Percentiles rank a stretch among this genome's conserved stretches.
These are phyloP conservation scores for Colletotrichum noveboracense DNA, from an alignment of 2,329 filamentous ascomycete species.

Conservation along the genomic window DNA sequence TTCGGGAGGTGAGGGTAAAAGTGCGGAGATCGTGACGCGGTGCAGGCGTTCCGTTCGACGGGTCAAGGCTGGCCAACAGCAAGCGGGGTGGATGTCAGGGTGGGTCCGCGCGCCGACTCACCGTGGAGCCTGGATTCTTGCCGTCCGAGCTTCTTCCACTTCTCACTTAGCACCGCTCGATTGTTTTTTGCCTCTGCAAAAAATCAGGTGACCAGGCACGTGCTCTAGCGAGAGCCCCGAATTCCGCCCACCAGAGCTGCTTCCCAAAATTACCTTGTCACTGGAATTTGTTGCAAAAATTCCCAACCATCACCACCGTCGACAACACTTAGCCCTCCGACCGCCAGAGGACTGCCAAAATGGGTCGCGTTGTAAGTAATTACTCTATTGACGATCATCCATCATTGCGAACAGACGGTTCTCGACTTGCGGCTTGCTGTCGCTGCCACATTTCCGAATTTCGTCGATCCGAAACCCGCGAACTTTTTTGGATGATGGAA, in stretches of 20 bases:
- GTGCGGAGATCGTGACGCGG: constrained; percentile 21
- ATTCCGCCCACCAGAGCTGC: neutral
- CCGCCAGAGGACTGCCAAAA: constrained; percentile 37
- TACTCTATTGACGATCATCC: constrained; percentile 13
- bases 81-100: neutral
- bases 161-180: neutral
- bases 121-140: neutral
- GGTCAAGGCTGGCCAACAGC: constrained; percentile 1
- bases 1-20: constrained; percentile 14
- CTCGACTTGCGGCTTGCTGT: constrained; percentile 1
- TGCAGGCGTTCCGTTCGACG: neutral
- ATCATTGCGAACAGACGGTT: neutral
- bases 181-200: neutral
- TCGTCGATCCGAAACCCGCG: constrained; percentile 2
- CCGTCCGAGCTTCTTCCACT: neutral
- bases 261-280: constrained; percentile 2
- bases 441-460: neutral
- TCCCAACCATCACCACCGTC: constrained; percentile 20
- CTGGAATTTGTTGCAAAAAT: neutral
- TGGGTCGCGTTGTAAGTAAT: constrained; percentile 57
- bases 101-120: neutral
- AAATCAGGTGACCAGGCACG: constrained; percentile 5
- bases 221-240: constrained; percentile 9
- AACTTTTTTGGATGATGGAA: constrained; percentile 3
- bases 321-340: constrained; percentile 23